A percentile compares a stretch with the other conserved stretches of the same genome.
These are phyloP conservation scores for Lentinula lateritia DNA, from an alignment of 768 basidiomycete species.

Conservation along the genomic window DNA sequence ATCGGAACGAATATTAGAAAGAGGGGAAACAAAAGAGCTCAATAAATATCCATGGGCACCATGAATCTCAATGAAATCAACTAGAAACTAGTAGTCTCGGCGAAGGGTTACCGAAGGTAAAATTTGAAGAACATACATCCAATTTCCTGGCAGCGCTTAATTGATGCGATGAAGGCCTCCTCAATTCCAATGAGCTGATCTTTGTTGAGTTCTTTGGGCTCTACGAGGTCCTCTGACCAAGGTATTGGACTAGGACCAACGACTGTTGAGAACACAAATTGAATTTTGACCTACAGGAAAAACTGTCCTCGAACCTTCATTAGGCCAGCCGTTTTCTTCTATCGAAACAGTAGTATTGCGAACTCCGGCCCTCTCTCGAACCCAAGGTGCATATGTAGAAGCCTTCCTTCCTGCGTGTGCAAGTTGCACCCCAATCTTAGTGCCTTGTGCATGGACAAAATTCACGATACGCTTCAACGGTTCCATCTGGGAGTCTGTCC, in stretches of 20 bases:
- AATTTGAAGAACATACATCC: slow-evolving; percentile 46
- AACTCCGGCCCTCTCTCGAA: slow-evolving; percentile 32
- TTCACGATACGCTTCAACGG: slow-evolving; percentile 67
- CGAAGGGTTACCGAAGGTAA: not conserved
- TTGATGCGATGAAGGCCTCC: slow-evolving; percentile 52
- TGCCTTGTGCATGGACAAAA: slow-evolving; percentile 66
- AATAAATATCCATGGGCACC: slow-evolving; percentile 48
- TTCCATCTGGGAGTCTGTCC: slow-evolving; percentile 71
- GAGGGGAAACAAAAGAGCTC: slow-evolving; percentile 50
- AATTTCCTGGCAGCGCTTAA: slow-evolving; percentile 47
- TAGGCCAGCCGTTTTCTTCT: slow-evolving; percentile 67
- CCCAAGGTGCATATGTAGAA: slow-evolving; percentile 66
- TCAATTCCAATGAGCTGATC: slow-evolving; percentile 51
- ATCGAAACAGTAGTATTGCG: slow-evolving; percentile 34
- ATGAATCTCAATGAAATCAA: slow-evolving; percentile 71
- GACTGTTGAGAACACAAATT: slow-evolving; percentile 31
- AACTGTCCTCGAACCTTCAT: slow-evolving; percentile 36
- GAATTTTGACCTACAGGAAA: not conserved
- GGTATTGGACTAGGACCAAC: slow-evolving; percentile 55
- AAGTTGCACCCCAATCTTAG: slow-evolving; percentile 74
- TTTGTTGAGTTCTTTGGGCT: slow-evolving; percentile 54
- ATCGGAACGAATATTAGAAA: slow-evolving; percentile 71
- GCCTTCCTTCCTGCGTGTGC: slow-evolving; percentile 73
- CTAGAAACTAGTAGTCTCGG: slow-evolving; percentile 21
- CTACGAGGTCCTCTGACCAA: slow-evolving; percentile 45